Percentiles rank a stretch among this genome's conserved stretches.
Conservation (phyloP, 257 asterid genomes). For the Nicotiana tomentosiformis region DNA sequence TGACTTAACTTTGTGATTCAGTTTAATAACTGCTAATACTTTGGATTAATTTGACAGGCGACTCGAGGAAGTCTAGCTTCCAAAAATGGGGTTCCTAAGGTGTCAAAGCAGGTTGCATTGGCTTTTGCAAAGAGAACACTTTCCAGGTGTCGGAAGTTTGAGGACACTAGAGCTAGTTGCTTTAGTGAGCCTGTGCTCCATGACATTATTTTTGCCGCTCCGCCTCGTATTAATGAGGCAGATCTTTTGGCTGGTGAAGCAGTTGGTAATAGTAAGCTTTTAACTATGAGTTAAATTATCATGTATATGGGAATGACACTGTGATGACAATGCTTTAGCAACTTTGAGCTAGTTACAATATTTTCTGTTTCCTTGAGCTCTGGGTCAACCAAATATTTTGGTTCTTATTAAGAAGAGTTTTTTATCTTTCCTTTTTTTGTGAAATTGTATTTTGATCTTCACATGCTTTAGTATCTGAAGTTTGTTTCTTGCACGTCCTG, state of each 20-base stretch:
- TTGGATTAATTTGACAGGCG: constrained; percentile 59
- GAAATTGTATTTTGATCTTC: neutral
- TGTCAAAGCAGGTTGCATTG: constrained; percentile 70
- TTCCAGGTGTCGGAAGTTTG: constrained; percentile 64
- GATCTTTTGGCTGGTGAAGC: constrained; percentile 45
- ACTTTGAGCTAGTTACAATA: neutral
- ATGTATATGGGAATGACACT: neutral
- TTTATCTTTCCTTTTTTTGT: neutral
- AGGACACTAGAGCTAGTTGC: constrained; percentile 72
- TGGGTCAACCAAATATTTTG: neutral
- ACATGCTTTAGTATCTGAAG: neutral
- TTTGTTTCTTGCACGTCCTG: neutral
- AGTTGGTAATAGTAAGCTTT: constrained; percentile 1
- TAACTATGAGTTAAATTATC: neutral
- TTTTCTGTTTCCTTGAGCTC: neutral
- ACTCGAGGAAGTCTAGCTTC: constrained; percentile 75
- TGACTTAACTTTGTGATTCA: neutral
- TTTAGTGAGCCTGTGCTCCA: constrained; percentile 66
- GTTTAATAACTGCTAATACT: neutral
- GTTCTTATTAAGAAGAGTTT: neutral
- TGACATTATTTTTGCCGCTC: constrained; percentile 70
- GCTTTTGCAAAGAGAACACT: constrained; percentile 74
- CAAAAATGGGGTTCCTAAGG: constrained; percentile 75
- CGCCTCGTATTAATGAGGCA: constrained; percentile 52
- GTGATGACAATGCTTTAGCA: neutral